Evolutionary conservation across 441 rosid genomes (phyloP).

Genomic region (Corymbia citriodora): DNA sequence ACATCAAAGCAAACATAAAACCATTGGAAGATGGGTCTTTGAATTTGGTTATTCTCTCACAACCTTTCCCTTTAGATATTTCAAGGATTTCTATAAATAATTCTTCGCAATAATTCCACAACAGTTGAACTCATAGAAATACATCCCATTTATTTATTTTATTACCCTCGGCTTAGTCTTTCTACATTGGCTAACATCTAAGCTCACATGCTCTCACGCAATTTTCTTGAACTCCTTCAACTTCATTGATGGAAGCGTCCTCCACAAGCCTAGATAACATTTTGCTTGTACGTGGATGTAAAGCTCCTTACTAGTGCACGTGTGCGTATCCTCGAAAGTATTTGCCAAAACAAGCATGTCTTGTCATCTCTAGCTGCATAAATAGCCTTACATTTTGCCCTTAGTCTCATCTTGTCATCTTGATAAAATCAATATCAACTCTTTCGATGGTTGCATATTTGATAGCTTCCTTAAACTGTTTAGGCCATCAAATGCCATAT

Average conservation of each 20-base stretch:
- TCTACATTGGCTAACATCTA: accelerated
- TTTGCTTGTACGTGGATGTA: not conserved
- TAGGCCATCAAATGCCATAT: too few species aligned
- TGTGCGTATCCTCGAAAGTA: not conserved
- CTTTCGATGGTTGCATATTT: not conserved
- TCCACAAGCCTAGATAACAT: not conserved
- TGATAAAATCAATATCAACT: not conserved
- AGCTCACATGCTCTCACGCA: not conserved
- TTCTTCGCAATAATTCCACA: not conserved
- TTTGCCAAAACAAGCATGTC: not conserved
- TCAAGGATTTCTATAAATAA: not conserved
- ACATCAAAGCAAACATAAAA: not conserved
- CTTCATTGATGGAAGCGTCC: not conserved
- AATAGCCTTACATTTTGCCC: not conserved
- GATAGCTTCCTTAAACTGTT: too few species aligned
- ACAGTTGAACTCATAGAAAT: not conserved
- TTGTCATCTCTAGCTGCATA: not conserved
- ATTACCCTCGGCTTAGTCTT: not conserved
- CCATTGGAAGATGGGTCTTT: not conserved
- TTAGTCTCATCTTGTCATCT: not conserved
- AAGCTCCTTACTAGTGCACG: not conserved
- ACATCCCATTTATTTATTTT: not conserved
- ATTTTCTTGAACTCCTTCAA: not conserved
- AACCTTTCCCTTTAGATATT: not conserved
- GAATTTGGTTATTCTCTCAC: not conserved